Conservation (phyloP, 169 alveolate genomes). For the Condylostoma magnum region DNA sequence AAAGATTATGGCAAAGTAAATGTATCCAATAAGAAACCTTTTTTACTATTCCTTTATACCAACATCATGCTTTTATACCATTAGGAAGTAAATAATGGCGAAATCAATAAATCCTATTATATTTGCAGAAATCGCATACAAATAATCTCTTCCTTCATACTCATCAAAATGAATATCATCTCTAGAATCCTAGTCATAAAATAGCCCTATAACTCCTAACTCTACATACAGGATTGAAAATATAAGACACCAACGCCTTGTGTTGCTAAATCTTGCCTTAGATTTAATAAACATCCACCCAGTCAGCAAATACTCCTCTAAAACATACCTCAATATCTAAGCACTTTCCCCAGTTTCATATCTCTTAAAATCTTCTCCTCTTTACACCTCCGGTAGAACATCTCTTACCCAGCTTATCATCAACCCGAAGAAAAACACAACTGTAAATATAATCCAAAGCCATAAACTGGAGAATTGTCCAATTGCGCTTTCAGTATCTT, state of each 20-base stretch:
- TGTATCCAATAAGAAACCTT: constrained; percentile 1
- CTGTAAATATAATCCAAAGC: constrained; percentile 12
- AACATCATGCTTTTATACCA: background rate
- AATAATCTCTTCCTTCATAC: background rate
- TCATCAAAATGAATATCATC: background rate
- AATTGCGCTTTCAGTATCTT: background rate
- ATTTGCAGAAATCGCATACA: background rate
- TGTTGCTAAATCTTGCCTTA: background rate
- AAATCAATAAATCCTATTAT: background rate
- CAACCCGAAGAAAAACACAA: constrained; percentile 8
- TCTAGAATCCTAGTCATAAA: constrained; percentile 1
- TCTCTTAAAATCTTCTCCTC: constrained; percentile 3
- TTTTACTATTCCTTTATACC: no score
- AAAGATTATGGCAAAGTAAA: background rate
- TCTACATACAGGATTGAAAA: constrained; percentile 2
- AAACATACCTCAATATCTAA: background rate
- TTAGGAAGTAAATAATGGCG: background rate
- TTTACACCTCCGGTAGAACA: background rate
- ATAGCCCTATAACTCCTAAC: background rate
- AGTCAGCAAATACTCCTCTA: constrained; percentile 19
- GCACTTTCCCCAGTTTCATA: constrained; percentile 16
- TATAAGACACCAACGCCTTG: constrained; percentile 14
- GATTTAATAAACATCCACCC: constrained; percentile 17
- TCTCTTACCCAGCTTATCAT: constrained; percentile 13
- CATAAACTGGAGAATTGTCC: constrained; percentile 11